Percentiles rank a stretch among this genome's conserved stretches.
phyloP scores from a whole-genome alignment of 2,329 filamentous ascomycete genomes.

The Botryotinia calthae region DNA sequence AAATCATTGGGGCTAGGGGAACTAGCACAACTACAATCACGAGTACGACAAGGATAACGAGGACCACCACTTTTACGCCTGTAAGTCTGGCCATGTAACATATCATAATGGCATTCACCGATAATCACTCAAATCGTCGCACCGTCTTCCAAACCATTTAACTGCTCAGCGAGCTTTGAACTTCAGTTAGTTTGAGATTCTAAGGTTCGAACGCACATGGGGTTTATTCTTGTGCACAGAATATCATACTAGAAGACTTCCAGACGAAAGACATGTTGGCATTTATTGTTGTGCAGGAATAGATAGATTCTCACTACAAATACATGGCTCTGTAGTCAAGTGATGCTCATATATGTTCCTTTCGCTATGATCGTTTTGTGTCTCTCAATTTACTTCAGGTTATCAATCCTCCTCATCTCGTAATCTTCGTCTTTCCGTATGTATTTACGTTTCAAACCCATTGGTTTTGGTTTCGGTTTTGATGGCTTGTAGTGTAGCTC shows the following conservation, averaged over 20 bases:
- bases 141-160: background rate
- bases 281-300: background rate
- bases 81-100: background rate
- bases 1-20: background rate
- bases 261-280: background rate
- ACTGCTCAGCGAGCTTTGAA: background rate
- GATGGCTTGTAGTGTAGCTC: background rate
- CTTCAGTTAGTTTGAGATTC: background rate
- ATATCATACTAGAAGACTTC: background rate
- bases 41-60: background rate
- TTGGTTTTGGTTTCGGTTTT: background rate
- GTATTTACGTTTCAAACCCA: no score
- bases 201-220: background rate
- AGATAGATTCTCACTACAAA: background rate
- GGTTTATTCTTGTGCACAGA: background rate
- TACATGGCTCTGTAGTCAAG: background rate
- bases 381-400: no score
- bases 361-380: background rate
- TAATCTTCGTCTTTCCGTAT: no score
- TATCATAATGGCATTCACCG: background rate
- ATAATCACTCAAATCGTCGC: background rate
- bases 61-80: conserved; percentile 3
- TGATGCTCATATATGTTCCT: background rate
- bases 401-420: no score
- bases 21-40: conserved; percentile 7